A percentile compares a stretch with the other conserved stretches of the same genome.
Conservation (phyloP, 306 rosid species). For the Corylus avellana region DNA sequence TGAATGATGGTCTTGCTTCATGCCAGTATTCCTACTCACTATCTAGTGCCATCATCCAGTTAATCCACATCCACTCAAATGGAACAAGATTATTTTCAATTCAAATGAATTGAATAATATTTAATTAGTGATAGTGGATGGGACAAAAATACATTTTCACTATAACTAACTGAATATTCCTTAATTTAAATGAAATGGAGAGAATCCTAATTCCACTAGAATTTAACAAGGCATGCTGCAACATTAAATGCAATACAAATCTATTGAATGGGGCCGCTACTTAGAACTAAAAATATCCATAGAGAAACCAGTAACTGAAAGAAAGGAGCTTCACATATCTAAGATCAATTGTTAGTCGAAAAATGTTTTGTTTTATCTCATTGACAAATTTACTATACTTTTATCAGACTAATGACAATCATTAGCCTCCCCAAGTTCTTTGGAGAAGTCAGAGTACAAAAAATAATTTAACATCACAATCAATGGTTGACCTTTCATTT, state of each 20-base stretch:
- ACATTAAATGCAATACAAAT: background rate
- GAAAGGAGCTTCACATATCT: background rate
- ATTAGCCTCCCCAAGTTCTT: background rate
- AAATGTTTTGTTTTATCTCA: background rate
- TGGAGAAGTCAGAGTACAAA: background rate
- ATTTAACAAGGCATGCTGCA: background rate
- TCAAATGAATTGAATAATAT: no score
- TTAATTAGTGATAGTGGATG: no score
- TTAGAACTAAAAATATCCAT: background rate
- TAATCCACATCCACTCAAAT: background rate
- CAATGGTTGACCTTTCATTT: background rate
- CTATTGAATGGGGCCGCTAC: background rate
- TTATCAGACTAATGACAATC: background rate
- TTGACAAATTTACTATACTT: background rate
- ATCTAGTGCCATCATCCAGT: background rate
- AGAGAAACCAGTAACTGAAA: background rate
- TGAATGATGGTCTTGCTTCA: background rate
- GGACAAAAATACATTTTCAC: no score
- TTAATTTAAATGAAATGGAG: no score
- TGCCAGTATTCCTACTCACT: background rate
- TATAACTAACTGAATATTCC: no score
- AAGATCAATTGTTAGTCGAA: background rate
- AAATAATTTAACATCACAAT: background rate
- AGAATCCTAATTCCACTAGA: background rate
- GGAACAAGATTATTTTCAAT: no score